Evolutionary conservation across 2,329 filamentous ascomycete genomes (phyloP).

Genomic region (Xylaria polymorpha): DNA sequence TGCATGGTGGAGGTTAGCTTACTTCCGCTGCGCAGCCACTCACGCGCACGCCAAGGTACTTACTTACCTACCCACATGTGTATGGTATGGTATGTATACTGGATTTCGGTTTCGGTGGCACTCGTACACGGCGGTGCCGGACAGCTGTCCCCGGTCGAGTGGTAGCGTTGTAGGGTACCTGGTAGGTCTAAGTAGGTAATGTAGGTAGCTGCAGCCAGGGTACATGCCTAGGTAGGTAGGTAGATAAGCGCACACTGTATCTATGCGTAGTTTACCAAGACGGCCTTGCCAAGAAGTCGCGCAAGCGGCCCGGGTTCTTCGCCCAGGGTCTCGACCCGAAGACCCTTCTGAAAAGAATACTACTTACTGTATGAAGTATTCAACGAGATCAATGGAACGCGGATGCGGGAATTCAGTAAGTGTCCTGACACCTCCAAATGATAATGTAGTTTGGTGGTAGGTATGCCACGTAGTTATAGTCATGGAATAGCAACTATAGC

Average conservation of each 20-base stretch:
- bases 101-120: background rate
- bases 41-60: background rate
- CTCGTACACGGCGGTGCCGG: conserved; percentile 1
- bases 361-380: background rate
- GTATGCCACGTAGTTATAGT: background rate
- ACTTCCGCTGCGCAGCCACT: conserved; percentile 15
- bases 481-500: background rate
- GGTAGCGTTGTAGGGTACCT: conserved; percentile 1
- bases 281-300: conserved; percentile 10
- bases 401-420: background rate
- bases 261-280: background rate
- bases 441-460: background rate
- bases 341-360: background rate
- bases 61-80: no score
- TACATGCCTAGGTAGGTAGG: background rate
- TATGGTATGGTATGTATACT: no score
- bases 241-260: background rate
- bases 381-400: background rate
- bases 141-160: conserved; percentile 1
- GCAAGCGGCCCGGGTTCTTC: conserved; percentile 17
- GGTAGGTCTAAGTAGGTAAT: no score
- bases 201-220: background rate
- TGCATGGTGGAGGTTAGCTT: conserved; percentile 17
- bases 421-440: conserved; percentile 7
- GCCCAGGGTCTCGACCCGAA: conserved; percentile 10